These are phyloP conservation scores for Skeletonema tropicum DNA, from an alignment of 108 stramenopile species.

Conservation along the genomic window DNA sequence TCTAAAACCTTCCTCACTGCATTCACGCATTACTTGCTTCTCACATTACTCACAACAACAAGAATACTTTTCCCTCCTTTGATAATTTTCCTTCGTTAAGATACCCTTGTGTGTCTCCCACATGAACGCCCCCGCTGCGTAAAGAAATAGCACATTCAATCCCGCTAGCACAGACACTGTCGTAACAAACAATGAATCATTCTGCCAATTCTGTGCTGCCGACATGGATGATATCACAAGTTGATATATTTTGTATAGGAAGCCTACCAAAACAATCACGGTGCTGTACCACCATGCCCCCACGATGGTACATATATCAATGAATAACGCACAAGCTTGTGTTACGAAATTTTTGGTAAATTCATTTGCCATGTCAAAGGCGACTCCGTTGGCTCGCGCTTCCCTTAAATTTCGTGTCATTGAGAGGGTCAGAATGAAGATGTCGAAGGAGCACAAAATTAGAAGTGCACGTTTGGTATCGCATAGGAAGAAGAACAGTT, in stretches of 20 bases:
- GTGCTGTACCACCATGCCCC: slow-evolving; percentile 25
- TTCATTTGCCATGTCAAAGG: slow-evolving; percentile 1
- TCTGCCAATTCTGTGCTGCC: slow-evolving; percentile 3
- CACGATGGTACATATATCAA: not conserved
- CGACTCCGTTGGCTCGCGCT: not conserved
- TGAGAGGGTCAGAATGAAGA: not conserved
- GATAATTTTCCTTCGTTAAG: slow-evolving; percentile 23
- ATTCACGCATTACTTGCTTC: not conserved
- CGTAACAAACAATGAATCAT: not conserved
- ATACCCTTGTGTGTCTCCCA: slow-evolving; percentile 11
- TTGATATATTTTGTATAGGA: slow-evolving; percentile 14
- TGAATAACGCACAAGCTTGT: slow-evolving; percentile 11
- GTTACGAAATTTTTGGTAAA: slow-evolving; percentile 8
- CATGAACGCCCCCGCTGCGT: slow-evolving; percentile 15
- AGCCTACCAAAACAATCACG: not conserved
- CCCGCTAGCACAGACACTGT: not conserved
- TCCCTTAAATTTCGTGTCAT: not conserved
- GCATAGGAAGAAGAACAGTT: slow-evolving; percentile 3
- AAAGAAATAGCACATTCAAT: not conserved
- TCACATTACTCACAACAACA: slow-evolving; percentile 19
- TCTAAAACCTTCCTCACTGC: not conserved
- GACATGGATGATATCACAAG: slow-evolving; percentile 12
- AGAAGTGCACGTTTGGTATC: slow-evolving; percentile 6
- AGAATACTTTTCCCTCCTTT: slow-evolving; percentile 22
- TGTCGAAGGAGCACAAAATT: not conserved